Percentiles rank a stretch among this genome's conserved stretches.
These are phyloP conservation scores for Colletotrichum siamense DNA, from an alignment of 2,329 filamentous ascomycete genomes.

Conservation along the genomic window DNA sequence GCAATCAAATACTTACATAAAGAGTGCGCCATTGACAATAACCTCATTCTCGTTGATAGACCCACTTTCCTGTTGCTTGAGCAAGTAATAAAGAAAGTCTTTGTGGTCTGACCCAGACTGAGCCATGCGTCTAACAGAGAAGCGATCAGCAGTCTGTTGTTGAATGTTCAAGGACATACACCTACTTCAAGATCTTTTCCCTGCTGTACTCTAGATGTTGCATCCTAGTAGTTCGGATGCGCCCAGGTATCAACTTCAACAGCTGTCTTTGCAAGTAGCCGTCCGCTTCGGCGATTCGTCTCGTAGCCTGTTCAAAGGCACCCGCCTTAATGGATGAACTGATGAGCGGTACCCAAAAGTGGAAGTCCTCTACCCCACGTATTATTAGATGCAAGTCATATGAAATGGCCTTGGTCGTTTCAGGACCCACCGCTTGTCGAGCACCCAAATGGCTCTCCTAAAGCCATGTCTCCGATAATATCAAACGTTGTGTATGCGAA, in stretches of 20 bases:
- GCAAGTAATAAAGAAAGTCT: not conserved
- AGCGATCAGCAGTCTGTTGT: not conserved
- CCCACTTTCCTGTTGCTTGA: not conserved
- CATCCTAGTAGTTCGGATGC: not conserved
- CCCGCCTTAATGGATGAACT: constrained; percentile 7
- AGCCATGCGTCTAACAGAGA: not conserved
- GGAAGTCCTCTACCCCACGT: not conserved
- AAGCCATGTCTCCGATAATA: constrained; percentile 50
- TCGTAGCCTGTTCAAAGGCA: not conserved
- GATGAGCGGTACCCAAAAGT: constrained; percentile 6
- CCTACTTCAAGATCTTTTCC: not conserved
- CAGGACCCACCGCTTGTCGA: not conserved
- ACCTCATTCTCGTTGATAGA: not conserved
- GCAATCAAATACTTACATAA: not conserved
- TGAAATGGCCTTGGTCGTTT: not conserved
- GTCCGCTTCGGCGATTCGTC: not conserved
- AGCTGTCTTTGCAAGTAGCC: not conserved
- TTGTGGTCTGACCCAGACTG: not conserved
- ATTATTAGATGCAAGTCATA: not conserved
- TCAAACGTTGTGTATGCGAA: constrained; percentile 44
- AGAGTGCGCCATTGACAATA: not conserved
- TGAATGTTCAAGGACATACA: too few relatives aligned
- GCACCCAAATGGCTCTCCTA: constrained; percentile 47
- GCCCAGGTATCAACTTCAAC: not conserved
- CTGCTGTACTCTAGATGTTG: not conserved